These are phyloP conservation scores for Pneumocystis wakefieldiae DNA, from an alignment of 1,139 yeast species.

Conservation along the genomic window DNA sequence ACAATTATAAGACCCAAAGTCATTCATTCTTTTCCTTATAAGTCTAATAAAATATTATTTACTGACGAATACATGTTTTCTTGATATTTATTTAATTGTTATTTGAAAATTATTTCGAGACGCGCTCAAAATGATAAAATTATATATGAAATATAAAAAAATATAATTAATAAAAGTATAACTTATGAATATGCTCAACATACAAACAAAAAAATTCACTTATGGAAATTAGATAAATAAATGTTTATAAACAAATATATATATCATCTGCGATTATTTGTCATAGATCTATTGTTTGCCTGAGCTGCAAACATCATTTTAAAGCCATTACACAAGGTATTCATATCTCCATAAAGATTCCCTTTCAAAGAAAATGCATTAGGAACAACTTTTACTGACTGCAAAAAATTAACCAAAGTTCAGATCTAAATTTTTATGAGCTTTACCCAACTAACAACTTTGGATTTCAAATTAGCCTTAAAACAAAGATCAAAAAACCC, in stretches of 20 bases:
- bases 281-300: background rate
- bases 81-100: background rate
- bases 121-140: background rate
- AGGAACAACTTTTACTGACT: conserved; percentile 83
- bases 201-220: background rate
- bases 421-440: background rate
- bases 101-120: background rate
- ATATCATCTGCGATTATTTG: background rate
- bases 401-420: conserved; percentile 33
- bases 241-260: background rate
- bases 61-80: background rate
- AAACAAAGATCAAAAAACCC: conserved; percentile 82
- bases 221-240: background rate
- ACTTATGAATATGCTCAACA: background rate
- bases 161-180: background rate
- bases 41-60: background rate
- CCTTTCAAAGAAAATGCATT: conserved; percentile 55
- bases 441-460: conserved; percentile 26
- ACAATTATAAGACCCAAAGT: background rate
- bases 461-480: conserved; percentile 58
- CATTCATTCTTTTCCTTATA: background rate
- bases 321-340: conserved; percentile 84
- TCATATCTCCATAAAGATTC: conserved; percentile 73
- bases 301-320: conserved; percentile 33
- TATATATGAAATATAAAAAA: background rate